Base-by-base conservation (phyloP, 768 basidiomycete genomes). In the Tulasnella sp. region DNA sequence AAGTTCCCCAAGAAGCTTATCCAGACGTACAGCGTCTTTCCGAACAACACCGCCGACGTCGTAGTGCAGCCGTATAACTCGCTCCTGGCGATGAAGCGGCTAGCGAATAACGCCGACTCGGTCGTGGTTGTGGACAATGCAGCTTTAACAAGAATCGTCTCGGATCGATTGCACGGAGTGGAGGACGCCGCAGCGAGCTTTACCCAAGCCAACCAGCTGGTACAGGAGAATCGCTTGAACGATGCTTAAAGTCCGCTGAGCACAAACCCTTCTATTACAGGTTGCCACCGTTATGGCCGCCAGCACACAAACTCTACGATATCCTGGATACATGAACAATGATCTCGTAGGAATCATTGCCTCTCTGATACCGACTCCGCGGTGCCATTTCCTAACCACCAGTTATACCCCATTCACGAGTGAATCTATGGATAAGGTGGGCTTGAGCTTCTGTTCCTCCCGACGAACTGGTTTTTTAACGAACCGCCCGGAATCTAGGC, bases 21-120 rank as follows among this genome's bases (percentile, higher is more conserved):
- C 67, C 97, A 99, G 82, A 99, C 97, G 6, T 99, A 99, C 83
- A 98, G 96, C 64, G 97, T 99, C 75, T 99, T 99, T 79, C 97
- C 97, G 1, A 95, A 97, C 79, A 96, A 97, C 76, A 80, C 80
- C 79, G 91, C 93, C 42, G 97, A 99, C 79, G 96, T 99, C 76
- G 96, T 99, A 72, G 97, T 99, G 7, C 97, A 99, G 81, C 97
- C 97, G 5, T 99, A 99, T 84, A 99, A 99, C 83, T 94, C 94
- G 0, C 83, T 99, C 71, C 86, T 99, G 22, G 94, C 97, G 2
- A 87, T 98, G 72, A 97, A 97, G 82, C 89, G 97, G 14, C 86
- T 99, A 42, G 93, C 94, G 8, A 96, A 99, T 81, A 94, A 97
- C 80, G 97, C 97, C 0, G 97, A 99, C 82, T 93, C 93, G 6